Conservation (phyloP, 2,329 filamentous ascomycete species). For the Penicillium capsulatum region DNA sequence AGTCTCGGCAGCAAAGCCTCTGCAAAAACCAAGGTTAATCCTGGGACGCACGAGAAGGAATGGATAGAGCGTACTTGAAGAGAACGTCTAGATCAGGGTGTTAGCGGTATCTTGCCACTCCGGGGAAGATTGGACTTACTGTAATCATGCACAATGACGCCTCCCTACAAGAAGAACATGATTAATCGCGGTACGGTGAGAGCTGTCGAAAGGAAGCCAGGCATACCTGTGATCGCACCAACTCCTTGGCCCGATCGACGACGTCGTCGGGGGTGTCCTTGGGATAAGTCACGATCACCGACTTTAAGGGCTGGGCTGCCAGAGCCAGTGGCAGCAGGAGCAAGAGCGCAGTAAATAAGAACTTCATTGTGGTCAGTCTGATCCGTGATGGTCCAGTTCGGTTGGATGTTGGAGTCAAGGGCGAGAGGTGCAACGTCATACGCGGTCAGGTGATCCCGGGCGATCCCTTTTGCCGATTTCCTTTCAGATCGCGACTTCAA, state of each 20-base stretch:
- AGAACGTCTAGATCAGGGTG: constrained; percentile 30
- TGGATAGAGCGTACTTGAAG: constrained; percentile 38
- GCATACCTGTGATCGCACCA: constrained; percentile 61
- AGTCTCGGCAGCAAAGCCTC: constrained; percentile 73
- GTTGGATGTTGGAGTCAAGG: no score
- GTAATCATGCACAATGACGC: constrained; percentile 75
- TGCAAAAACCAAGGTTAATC: constrained; percentile 35
- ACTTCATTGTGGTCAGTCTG: constrained; percentile 57
- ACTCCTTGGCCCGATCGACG: constrained; percentile 66
- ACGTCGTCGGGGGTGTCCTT: constrained; percentile 63
- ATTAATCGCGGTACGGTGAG: no score
- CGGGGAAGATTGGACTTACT: constrained; percentile 50
- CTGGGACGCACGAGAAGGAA: neutral
- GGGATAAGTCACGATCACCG: constrained; percentile 74
- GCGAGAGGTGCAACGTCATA: constrained; percentile 10
- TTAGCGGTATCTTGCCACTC: constrained; percentile 9
- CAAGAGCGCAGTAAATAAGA: constrained; percentile 54
- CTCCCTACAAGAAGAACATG: constrained; percentile 53
- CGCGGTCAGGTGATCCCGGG: constrained; percentile 10
- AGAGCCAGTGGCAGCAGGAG: constrained; percentile 59
- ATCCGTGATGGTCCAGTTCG: no score
- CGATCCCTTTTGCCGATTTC: neutral
- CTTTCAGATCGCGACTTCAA: no score
- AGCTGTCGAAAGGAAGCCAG: neutral
- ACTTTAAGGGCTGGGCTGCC: constrained; percentile 58